phyloP scores from a whole-genome alignment of 306 rosid species.

The Parietaria judaica region DNA sequence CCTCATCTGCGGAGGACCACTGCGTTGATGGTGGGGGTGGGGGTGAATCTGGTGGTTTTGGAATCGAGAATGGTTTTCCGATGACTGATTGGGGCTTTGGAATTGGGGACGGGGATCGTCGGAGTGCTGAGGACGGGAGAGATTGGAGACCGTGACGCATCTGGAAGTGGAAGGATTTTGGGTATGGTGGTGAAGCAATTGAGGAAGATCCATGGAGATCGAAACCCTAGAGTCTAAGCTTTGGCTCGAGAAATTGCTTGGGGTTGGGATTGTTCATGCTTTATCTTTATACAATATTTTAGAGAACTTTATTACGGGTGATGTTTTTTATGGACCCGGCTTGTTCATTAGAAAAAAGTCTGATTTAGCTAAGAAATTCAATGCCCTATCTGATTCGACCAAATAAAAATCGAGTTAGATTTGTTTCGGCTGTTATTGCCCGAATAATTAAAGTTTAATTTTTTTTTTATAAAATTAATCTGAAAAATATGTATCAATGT shows the following conservation, averaged over 20 bases:
- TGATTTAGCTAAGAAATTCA: too few relatives aligned
- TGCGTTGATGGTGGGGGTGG: slow-evolving; percentile 2
- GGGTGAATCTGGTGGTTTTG: slow-evolving; percentile 11
- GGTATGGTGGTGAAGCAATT: slow-evolving; percentile 7
- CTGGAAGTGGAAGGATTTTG: slow-evolving; percentile 16
- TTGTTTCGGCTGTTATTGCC: too few relatives aligned
- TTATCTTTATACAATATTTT: too few relatives aligned
- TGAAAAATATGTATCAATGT: too few relatives aligned
- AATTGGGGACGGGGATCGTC: slow-evolving; percentile 15
- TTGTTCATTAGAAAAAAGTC: too few relatives aligned
- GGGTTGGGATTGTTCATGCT: neutral
- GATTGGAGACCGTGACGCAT: slow-evolving; percentile 20
- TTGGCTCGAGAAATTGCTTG: neutral
- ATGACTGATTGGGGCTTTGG: slow-evolving; percentile 6
- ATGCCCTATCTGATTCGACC: too few relatives aligned
- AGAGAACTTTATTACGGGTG: too few relatives aligned
- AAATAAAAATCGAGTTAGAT: too few relatives aligned
- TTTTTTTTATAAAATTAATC: too few relatives aligned
- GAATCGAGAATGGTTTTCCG: neutral
- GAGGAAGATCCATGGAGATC: slow-evolving; percentile 24
- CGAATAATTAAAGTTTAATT: too few relatives aligned
- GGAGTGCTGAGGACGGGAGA: slow-evolving; percentile 16
- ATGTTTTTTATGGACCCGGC: neutral
- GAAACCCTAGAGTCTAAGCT: neutral
- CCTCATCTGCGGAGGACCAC: slow-evolving; percentile 8